Evolutionary conservation across 805 yeast genomes (phyloP).

Genomic region (Kuraishia ogatae): DNA sequence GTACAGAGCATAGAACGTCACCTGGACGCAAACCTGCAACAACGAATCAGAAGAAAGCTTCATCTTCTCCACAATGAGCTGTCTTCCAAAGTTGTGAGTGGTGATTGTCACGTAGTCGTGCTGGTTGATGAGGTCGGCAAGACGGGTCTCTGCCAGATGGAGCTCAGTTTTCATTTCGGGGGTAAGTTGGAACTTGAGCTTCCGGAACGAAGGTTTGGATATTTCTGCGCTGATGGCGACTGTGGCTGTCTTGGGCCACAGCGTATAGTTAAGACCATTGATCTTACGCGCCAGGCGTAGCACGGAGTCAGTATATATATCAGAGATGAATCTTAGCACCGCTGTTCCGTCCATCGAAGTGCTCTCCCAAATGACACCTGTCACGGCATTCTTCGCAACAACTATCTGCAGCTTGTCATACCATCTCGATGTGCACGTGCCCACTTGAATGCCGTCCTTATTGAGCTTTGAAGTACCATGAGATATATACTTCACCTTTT

Average conservation of each 20-base stretch:
- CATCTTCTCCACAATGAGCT: constrained; percentile 28
- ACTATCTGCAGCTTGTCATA: constrained; percentile 50
- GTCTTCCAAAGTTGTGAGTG: constrained; percentile 20
- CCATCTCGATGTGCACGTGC: constrained; percentile 52
- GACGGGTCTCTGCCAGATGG: constrained; percentile 48
- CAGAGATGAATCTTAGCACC: constrained; percentile 46
- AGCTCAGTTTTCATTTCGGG: constrained; percentile 38
- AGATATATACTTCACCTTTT: constrained; percentile 37
- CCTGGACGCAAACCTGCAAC: constrained; percentile 42
- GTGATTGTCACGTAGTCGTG: constrained; percentile 40
- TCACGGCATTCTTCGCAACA: constrained; percentile 46
- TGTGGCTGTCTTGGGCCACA: constrained; percentile 35
- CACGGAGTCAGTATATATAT: constrained; percentile 49
- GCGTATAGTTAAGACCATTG: constrained; percentile 46
- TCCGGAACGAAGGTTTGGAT: constrained; percentile 26
- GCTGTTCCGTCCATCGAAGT: constrained; percentile 52
- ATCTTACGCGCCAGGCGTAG: constrained; percentile 48
- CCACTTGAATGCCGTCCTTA: constrained; percentile 39
- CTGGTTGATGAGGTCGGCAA: constrained; percentile 49
- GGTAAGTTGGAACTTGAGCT: constrained; percentile 28
- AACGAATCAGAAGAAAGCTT: constrained; percentile 40
- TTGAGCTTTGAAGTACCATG: constrained; percentile 42
- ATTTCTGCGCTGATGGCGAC: constrained; percentile 22
- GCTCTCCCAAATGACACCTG: constrained; percentile 53
- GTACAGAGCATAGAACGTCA: constrained; percentile 45